A percentile compares a stretch with the other conserved stretches of the same genome.
These are phyloP conservation scores for Solanum chiquidenum DNA, from an alignment of 257 asterid genomes.

Conservation along the genomic window DNA sequence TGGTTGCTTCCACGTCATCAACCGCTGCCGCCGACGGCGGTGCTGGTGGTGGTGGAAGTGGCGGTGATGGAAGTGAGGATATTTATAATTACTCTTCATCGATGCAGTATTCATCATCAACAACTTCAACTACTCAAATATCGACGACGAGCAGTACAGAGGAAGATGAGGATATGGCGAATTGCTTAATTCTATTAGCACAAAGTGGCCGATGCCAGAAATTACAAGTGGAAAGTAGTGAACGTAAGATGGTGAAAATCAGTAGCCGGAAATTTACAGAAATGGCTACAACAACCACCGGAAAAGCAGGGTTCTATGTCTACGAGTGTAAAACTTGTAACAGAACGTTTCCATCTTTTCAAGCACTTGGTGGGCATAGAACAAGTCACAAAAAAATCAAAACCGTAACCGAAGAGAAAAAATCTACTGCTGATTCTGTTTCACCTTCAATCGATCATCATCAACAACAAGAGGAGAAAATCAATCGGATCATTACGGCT, in stretches of 20 bases:
- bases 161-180: conserved; percentile 80
- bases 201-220: conserved; percentile 34
- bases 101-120: conserved; percentile 20
- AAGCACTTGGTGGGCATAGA: conserved; percentile 87
- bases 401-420: conserved; percentile 21
- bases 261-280: conserved; percentile 38
- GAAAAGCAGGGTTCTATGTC: conserved; percentile 37
- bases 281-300: conserved; percentile 16
- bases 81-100: not conserved
- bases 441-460: not conserved
- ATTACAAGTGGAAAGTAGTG: not conserved
- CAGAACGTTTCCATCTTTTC: conserved; percentile 69
- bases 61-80: conserved; percentile 11
- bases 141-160: conserved; percentile 27
- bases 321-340: conserved; percentile 81
- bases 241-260: conserved; percentile 18
- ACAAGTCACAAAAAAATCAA: conserved; percentile 77
- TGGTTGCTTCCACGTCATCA: conserved; percentile 34
- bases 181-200: conserved; percentile 72
- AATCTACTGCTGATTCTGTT: not conserved
- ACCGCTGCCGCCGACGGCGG: conserved; percentile 17
- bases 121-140: conserved; percentile 32
- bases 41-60: conserved; percentile 9
- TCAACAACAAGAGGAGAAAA: not conserved
- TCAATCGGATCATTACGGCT: not conserved